Base-by-base conservation (phyloP, 345 rosid genomes). In the Gossypium longicalyx region DNA sequence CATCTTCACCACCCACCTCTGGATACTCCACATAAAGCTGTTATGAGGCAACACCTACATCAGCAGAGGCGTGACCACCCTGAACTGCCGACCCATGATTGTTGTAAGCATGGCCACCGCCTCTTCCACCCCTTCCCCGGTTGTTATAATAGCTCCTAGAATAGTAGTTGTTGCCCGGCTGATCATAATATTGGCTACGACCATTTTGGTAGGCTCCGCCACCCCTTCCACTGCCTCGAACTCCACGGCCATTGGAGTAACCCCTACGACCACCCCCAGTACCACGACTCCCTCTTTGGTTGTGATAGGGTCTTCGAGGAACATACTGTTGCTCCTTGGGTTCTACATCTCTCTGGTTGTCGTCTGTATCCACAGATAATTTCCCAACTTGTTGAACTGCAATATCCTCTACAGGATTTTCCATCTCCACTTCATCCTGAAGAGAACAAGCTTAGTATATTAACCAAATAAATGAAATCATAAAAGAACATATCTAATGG, bases 191-290 rank as follows among this genome's bases (percentile, higher is more conserved):
- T 47, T 85, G 86, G 76, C 68, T 67, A 6, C 93, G 88, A 64
- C 93, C 98, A 83, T 90, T 91, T 79, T 86, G 88, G 81, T 90
- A 84, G 67, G 85, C 76, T 45, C 29, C 62, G 23, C 87, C 89
- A 64, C 89, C 89, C 72, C 97, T 88, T 54, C 91, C 87, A 27
- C 90, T 83, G 27, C 82, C 74, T 52, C 91, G 84, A 61, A 97
- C 93, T 44, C 97, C 94, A 56, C 90, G 89, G 27, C 92, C 97
- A 78, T 87, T 91, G 60, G 85, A 76, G 68, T 88, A 84, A 47
- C 93, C 94, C 65, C 91, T 85, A 7, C 91, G 85, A 25, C 92
- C 89, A 76, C 92, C 86, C 38, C 86, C 85, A 58, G 87, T 71
- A 62, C 90, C 83, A 23, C 56, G 71, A 7, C 71, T 2, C 27